Evolutionary conservation across 2,329 filamentous ascomycete species (phyloP), one percentile per base, ranked within the genome.

Genomic region (Blastomyces parvus): DNA sequence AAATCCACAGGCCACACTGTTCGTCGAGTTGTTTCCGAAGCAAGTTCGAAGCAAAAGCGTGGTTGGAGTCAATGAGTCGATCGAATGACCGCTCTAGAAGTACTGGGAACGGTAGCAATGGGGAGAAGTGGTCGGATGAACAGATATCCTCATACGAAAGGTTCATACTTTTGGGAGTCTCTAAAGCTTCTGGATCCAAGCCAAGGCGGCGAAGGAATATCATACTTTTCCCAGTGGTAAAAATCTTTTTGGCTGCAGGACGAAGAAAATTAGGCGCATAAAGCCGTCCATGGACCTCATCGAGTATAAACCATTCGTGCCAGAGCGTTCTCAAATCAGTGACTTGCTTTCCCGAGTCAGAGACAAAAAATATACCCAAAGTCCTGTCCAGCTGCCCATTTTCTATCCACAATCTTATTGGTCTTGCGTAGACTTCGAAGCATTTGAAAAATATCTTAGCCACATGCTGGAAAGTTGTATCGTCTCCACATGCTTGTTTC

Each of bases 161-260:
- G 65, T 72, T 63, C 66, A 69, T 70, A 58, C 59, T 75, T 69
- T 59, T 78, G 73, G 64, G 83, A 11, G 62, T 46, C n/a, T 70
- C 67, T 1, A 70, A 36, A 17, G 61, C 63, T n/a, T 71, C 69
- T 5, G 69, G 69, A 17, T 67, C 62, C 80, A 62, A 82, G 80
- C 50, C 86, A 13, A 96, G 79, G 58, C 88, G 84, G 65, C 87
- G 87, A n/a, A 97, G 77, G 55, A 97, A 88, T 0, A 94, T 85
- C 62, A 94, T 87, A 69, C 88, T 95, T 75, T 97, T 97, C 0
- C 93, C 93, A 1, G 90, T 87, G 0, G 87, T 91, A 69, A 96
- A 93, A 46, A 97, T 90, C 66, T 86, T 88, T 30, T 80, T 77
- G 0, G 85, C 85, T 1, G 87, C 84, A 2, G 87, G 82, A 48